Conservation (phyloP, 2,329 filamentous ascomycete genomes). For the Mycocentrospora acerina region DNA sequence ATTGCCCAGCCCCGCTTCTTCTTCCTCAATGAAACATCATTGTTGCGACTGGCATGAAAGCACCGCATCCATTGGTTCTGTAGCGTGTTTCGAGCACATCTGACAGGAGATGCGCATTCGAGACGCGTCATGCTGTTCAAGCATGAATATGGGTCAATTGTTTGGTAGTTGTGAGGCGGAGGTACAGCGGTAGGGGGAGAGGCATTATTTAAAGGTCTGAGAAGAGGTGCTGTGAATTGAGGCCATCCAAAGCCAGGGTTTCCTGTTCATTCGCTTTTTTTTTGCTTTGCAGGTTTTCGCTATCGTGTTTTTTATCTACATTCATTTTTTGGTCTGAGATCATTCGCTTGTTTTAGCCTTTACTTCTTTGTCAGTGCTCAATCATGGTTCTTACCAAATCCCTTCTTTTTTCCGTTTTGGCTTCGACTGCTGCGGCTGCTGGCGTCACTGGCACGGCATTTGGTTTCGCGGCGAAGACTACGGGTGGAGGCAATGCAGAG, state of each 20-base stretch:
- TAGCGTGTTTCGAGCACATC: conserved; percentile 5
- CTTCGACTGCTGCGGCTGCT: conserved; percentile 8
- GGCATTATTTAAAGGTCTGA: background rate
- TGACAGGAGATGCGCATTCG: conserved; percentile 4
- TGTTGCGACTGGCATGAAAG: background rate
- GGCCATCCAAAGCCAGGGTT: no score
- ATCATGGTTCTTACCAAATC: conserved; percentile 10
- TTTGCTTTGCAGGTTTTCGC: no score
- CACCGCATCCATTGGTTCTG: background rate
- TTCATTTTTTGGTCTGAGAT: no score
- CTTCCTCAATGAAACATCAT: conserved; percentile 3
- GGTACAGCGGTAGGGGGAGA: no score
- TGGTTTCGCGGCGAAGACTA: conserved; percentile 17
- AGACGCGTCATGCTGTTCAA: background rate
- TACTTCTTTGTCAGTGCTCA: background rate
- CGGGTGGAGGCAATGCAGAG: conserved; percentile 16
- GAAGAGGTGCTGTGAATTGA: no score
- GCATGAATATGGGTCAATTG: no score
- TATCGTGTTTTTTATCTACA: no score
- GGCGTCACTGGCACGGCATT: conserved; percentile 14
- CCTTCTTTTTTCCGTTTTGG: conserved; percentile 8
- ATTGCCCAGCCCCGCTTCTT: conserved; percentile 3
- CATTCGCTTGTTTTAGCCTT: conserved; percentile 10
- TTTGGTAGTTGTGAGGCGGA: no score
- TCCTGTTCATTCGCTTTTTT: no score